Conservation (phyloP, 306 rosid species). For the Calophaca sinica region DNA sequence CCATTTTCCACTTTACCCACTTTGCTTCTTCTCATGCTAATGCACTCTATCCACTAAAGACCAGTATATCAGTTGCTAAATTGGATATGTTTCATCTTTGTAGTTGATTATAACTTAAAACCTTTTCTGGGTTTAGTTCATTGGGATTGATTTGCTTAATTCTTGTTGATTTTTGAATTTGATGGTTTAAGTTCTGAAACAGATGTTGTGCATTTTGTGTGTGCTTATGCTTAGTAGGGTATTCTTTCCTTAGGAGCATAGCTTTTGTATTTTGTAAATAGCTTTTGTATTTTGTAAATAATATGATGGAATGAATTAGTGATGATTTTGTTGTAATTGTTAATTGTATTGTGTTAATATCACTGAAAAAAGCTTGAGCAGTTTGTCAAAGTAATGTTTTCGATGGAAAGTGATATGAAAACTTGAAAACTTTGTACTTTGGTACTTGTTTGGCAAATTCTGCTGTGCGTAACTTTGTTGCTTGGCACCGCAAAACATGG, state of each 20-base stretch:
- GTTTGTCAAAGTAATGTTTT: background rate
- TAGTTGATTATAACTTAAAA: background rate
- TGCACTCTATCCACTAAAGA: slow-evolving; percentile 2
- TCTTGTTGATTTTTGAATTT: background rate
- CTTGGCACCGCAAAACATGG: too few relatives aligned
- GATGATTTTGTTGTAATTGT: slow-evolving; percentile 7
- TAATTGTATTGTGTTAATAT: background rate
- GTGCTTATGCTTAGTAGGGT: background rate
- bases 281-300: too few relatives aligned
- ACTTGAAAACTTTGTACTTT: too few relatives aligned
- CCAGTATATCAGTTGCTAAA: background rate
- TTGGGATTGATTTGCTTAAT: slow-evolving; percentile 6
- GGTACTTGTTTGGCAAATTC: too few relatives aligned
- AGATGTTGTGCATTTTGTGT: background rate
- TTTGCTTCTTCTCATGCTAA: slow-evolving; percentile 16
- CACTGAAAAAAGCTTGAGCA: background rate
- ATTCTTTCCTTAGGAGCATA: background rate
- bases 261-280: background rate
- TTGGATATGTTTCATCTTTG: slow-evolving; percentile 1
- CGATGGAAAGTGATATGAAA: background rate
- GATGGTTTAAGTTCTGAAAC: slow-evolving; percentile 9
- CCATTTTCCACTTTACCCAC: background rate
- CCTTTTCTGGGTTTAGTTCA: background rate
- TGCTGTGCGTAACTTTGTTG: too few relatives aligned
- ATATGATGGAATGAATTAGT: background rate